Evolutionary conservation across 1,284 basidiomycete genomes (phyloP).

Genomic region (Cryptococcus floricola): DNA sequence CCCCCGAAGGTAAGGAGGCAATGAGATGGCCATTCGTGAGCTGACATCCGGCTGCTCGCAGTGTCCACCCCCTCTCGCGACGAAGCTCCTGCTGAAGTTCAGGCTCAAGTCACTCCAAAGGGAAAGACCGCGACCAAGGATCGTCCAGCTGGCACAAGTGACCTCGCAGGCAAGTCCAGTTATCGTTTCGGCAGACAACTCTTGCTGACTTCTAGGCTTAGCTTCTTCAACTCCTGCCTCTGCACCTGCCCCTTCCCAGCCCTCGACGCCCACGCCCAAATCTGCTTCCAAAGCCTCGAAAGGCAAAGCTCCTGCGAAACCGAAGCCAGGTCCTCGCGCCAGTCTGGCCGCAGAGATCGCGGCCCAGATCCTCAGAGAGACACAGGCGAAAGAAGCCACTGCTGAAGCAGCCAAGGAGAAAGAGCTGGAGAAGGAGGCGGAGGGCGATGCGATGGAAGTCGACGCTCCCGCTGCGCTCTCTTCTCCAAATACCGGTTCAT

Average conservation of each 20-base stretch:
- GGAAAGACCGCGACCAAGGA: too few relatives aligned
- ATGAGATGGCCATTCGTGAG: background rate
- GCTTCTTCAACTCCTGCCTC: background rate
- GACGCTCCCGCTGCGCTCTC: background rate
- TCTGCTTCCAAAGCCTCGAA: background rate
- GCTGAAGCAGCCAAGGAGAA: background rate
- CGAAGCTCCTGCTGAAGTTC: background rate
- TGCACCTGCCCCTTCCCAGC: background rate
- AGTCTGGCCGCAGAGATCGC: background rate
- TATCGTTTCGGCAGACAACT: too few relatives aligned
- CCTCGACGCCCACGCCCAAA: background rate
- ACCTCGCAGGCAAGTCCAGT: too few relatives aligned
- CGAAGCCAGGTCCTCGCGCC: background rate
- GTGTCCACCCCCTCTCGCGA: background rate
- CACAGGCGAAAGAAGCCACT: too few relatives aligned
- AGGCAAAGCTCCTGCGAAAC: background rate
- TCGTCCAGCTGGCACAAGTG: too few relatives aligned
- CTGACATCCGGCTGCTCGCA: background rate
- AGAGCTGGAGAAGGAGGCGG: background rate
- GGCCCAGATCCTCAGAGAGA: constrained; percentile 3
- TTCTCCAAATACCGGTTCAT: background rate
- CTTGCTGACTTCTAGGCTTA: background rate
- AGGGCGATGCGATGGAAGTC: background rate
- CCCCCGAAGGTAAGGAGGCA: background rate
- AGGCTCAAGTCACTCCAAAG: too few relatives aligned